Base-by-base conservation (phyloP, 495 filamentous ascomycete genomes). In the Gamarada debralockiae region DNA sequence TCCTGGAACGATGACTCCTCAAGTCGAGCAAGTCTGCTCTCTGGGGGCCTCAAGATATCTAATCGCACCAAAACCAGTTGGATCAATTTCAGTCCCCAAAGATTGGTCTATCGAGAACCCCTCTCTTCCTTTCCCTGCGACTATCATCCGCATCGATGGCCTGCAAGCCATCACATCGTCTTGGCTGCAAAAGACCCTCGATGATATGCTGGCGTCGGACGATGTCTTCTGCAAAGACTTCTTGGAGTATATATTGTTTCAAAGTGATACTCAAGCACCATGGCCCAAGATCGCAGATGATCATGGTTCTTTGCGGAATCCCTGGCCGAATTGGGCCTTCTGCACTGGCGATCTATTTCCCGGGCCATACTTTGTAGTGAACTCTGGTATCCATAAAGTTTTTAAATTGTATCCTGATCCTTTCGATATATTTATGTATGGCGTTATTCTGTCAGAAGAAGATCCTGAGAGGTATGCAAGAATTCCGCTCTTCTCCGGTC, bases 321-420 rank as follows among this genome's bases (percentile, higher is more conserved):
- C 2, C 9, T 21, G 20, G 10, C n/a, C n/a, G 8, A 21, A 18
- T 17, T 40, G n/a, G n/a, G 13, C 12, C 20, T 40, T 21, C 4
- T 40, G n/a, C n/a, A 40, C n/a, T 9, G 27, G 24, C 10, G 42
- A 52, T 3, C 40, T 60, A 17, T 36, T 50, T 12, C 48, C 52
- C 1, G 61, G 61, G 6, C 61, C 61, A 21, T 64, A 64, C 29
- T 53, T 64, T n/a, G 37, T 59, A 1, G 37, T 45, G 12, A 44
- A 54, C 4, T 47, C 42, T 0, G 56, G 55, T 39, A 36, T 61
- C 2, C 51, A 59, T 12, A 45, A 54, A 29, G 59, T 50, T 9
- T 64, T 38, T 29, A 47, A 40, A 22, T 12, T 64, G 0, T 62
- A 59, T 37, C 18, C 36, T 1, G 61, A 64, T 34, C 33, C 43